Percentiles rank a stretch among this genome's conserved stretches.
Conservation (phyloP, 2,329 filamentous ascomycete species). For the Colletotrichum neosansevieriae region DNA sequence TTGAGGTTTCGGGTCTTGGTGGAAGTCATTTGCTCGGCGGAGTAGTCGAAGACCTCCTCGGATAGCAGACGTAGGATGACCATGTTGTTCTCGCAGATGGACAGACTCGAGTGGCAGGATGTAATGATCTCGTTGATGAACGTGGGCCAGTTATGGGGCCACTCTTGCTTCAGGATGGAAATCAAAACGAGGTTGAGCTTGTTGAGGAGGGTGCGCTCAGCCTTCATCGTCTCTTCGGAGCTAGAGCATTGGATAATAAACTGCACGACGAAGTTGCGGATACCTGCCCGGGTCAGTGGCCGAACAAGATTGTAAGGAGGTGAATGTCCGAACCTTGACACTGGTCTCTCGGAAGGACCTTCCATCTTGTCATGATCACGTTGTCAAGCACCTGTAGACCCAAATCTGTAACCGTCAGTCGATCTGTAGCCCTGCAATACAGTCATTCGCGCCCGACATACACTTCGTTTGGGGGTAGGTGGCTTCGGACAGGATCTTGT, state of each 20-base stretch:
- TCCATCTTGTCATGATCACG: conserved; percentile 99
- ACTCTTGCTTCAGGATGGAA: conserved; percentile 98
- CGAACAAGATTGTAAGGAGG: conserved; percentile 11
- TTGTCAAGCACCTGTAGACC: conserved; percentile 96
- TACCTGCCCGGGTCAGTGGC: conserved; percentile 68
- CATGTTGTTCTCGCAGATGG: conserved; percentile 99
- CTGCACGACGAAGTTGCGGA: conserved; percentile 98
- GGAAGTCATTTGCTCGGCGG: conserved; percentile 99
- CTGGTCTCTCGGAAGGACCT: conserved; percentile 94
- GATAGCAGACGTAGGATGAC: conserved; percentile 94
- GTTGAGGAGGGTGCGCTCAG: conserved; percentile 91
- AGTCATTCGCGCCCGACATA: conserved; percentile 58
- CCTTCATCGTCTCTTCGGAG: conserved; percentile 87
- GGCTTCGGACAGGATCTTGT: conserved; percentile 94
- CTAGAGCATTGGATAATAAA: conserved; percentile 96
- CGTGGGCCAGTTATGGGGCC: conserved; percentile 99
- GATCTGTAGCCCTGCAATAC: neutral
- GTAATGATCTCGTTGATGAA: conserved; percentile 99
- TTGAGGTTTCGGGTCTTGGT: conserved; percentile 96
- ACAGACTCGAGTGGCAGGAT: conserved; percentile 93
- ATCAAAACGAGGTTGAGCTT: conserved; percentile 98
- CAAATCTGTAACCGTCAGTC: conserved; percentile 70
- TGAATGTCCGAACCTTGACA: conserved; percentile 74
- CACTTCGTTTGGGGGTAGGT: conserved; percentile 97
- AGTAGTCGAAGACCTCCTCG: conserved; percentile 99